phyloP scores from a whole-genome alignment of 1,284 basidiomycete genomes.

The Moniliella sp. region DNA sequence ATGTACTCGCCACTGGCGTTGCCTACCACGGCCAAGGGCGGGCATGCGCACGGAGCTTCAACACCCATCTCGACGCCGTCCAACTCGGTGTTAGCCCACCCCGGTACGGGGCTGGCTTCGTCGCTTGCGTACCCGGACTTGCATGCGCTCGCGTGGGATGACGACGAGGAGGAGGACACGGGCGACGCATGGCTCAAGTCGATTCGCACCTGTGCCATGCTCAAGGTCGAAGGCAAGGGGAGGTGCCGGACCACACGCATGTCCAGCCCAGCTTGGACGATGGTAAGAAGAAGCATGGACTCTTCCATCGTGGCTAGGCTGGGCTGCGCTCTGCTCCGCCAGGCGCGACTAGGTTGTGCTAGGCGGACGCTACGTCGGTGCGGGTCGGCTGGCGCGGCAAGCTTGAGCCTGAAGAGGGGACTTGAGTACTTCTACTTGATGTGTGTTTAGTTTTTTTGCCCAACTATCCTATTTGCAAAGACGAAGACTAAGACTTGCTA shows the following conservation, averaged over 20 bases:
- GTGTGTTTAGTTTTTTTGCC: no score
- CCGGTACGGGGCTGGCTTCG: conserved; percentile 1
- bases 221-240: conserved; percentile 10
- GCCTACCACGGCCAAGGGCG: conserved; percentile 10
- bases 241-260: conserved; percentile 27
- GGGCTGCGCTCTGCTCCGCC: no score
- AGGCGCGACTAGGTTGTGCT: no score
- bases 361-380: no score
- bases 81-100: neutral
- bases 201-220: conserved; percentile 30
- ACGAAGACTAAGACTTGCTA: no score
- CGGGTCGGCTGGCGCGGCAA: no score
- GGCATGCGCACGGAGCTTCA: neutral
- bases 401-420: no score
- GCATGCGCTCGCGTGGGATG: no score
- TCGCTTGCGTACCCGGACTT: conserved; percentile 2
- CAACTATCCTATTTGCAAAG: no score
- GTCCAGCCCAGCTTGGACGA: conserved; percentile 19
- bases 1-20: conserved; percentile 15
- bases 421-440: no score
- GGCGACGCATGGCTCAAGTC: conserved; percentile 35
- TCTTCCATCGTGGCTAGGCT: conserved; percentile 26
- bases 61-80: no score
- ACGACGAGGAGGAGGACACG: conserved; percentile 32
- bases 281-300: conserved; percentile 16